Conservation (phyloP, 1,284 basidiomycete genomes). For the Inonotus obliquus region DNA sequence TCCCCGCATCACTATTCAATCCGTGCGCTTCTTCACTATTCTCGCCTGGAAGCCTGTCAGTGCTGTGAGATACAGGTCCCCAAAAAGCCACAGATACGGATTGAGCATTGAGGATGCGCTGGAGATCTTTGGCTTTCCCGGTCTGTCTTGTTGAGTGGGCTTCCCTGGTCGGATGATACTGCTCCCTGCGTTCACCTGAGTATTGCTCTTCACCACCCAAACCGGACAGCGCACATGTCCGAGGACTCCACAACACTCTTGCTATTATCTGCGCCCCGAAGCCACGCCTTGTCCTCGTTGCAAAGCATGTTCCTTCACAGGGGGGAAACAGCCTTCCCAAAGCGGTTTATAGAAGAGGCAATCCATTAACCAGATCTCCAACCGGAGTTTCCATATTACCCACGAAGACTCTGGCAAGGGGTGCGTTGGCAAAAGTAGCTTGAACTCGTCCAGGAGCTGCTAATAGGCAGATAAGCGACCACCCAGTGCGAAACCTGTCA, state of each 20-base stretch:
- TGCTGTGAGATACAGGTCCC: background rate
- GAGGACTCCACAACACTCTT: background rate
- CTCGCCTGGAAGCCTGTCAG: background rate
- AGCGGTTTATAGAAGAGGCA: background rate
- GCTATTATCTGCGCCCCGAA: background rate
- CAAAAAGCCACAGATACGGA: background rate
- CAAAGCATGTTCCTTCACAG: background rate
- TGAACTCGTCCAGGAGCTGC: background rate
- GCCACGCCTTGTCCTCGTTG: constrained; percentile 1
- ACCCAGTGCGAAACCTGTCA: background rate
- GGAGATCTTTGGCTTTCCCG: background rate
- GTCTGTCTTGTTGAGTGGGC: background rate
- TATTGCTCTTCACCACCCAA: background rate
- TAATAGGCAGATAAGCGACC: background rate
- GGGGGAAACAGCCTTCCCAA: background rate
- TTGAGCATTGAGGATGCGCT: background rate
- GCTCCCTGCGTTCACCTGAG: background rate
- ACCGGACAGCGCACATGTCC: background rate
- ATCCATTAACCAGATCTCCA: background rate
- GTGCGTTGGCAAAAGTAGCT: background rate
- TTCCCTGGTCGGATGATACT: background rate
- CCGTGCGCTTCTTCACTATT: background rate
- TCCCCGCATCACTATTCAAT: background rate
- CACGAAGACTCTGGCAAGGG: background rate
- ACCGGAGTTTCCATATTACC: background rate